Evolutionary conservation across 179 eudicot genomes (phyloP).

Genomic region (Vitellaria paradoxa): DNA sequence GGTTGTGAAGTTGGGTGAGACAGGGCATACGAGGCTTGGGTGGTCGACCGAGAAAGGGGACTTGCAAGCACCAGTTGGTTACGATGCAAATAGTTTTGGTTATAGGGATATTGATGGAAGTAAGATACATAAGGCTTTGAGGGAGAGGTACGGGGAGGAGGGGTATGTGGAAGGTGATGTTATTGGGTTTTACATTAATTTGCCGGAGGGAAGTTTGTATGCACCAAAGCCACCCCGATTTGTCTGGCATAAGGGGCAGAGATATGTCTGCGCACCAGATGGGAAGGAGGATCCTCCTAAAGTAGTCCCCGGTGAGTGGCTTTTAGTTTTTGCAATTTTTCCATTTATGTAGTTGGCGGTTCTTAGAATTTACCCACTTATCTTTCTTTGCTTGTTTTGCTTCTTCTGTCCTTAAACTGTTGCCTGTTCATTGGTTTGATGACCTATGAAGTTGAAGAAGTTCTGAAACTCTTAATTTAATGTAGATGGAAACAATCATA

Average conservation of each 20-base stretch:
- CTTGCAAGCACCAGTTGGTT: constrained; percentile 97
- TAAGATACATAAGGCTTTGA: constrained; percentile 88
- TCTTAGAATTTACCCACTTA: neutral
- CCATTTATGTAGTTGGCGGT: neutral
- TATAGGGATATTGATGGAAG: constrained; percentile 96
- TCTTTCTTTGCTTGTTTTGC: neutral
- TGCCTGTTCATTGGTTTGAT: neutral
- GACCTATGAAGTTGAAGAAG: neutral
- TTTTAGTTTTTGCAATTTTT: neutral
- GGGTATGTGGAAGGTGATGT: constrained; percentile 94
- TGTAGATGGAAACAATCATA: no score
- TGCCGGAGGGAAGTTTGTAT: constrained; percentile 74
- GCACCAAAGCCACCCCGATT: constrained; percentile 64
- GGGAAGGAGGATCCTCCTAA: constrained; percentile 77
- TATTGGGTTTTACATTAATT: constrained; percentile 80
- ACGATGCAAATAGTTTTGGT: constrained; percentile 86
- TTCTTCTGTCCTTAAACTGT: neutral
- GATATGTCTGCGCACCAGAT: constrained; percentile 64
- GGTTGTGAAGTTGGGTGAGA: constrained; percentile 71
- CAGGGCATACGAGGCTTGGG: constrained; percentile 89
- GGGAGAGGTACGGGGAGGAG: constrained; percentile 85
- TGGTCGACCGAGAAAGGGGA: constrained; percentile 97
- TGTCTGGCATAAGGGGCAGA: constrained; percentile 87
- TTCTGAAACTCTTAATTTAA: no score
- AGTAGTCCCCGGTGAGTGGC: constrained; percentile 73